Base-by-base conservation (phyloP, 108 stramenopile genomes). In the Cyclostephanos invisitatus region DNA sequence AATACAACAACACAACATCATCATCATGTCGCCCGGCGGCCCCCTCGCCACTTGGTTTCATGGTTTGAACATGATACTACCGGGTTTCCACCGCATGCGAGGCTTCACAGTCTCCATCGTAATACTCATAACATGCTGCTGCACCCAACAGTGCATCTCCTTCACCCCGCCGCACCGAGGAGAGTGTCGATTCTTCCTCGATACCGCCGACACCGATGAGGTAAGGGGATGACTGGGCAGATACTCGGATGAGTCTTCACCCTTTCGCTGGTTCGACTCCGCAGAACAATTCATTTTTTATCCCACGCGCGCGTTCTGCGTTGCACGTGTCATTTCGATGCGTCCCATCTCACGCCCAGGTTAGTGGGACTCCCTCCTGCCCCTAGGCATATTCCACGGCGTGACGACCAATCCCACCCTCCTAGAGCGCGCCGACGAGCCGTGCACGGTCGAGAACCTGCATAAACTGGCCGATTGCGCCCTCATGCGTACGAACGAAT, bases 381-480 rank as follows among this genome's bases (percentile, higher is more conserved):
- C 85, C 1, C 69, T 77, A 0, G 86, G 89, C 9, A 78, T 90
- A 29, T 90, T 90, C 75, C 78, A 86, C 67, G 89, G 89, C 8
- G 78, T 90, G 14, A 90, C 89, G 8, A 86, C 85, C 14, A 87
- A 90, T 65, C 89, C 89, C 28, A 77, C 83, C 17, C 72, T 90
- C 15, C 63, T 90, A 40, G 83, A 87, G 42, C 74, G 81, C 48
- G 78, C 78, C 15, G 62, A 73, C 27, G 73, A 87, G 44, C 75
- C 80, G 3, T 87, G 86, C 67, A 87, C 89, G 17, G 57, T 87
- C 17, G 51, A 40, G 37, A 77, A 82, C 62, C 35, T 90, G 2
- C 86, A 90, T 42, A 11, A 36, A 24, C 37, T 90, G 54, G 78
- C 85, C 5, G 21, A 36, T 5, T 64, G 37, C 38, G 86, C 85